phyloP scores from a whole-genome alignment of 345 rosid genomes.

The Eucalyptus sideroxylon region DNA sequence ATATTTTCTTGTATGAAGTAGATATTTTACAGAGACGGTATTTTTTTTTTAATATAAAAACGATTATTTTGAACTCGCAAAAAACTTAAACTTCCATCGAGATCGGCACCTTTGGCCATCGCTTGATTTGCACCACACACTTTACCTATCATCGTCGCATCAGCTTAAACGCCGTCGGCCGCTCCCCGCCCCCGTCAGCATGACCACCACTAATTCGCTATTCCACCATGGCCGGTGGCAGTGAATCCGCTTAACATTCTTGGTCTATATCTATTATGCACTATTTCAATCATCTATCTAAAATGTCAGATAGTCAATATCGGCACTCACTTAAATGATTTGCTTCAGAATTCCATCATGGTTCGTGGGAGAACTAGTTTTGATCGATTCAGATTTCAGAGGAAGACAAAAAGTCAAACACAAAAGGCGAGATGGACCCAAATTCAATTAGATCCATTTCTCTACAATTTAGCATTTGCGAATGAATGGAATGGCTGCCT shows the following conservation, averaged over 20 bases:
- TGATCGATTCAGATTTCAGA: not conserved
- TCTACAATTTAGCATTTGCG: slow-evolving; percentile 76
- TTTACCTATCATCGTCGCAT: not conserved
- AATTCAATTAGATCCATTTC: slow-evolving; percentile 68
- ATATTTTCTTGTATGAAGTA: not conserved
- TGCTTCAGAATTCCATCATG: not conserved
- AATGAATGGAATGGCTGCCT: slow-evolving; percentile 64
- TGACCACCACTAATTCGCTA: not conserved
- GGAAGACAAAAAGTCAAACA: not conserved
- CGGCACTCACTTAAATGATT: not conserved
- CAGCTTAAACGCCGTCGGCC: not conserved
- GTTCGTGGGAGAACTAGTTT: not conserved
- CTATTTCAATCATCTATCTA: not conserved
- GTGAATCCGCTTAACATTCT: not conserved
- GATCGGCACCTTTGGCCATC: not conserved
- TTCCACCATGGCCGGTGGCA: fast-evolving
- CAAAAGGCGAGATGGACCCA: slow-evolving; percentile 52
- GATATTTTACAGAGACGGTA: too few relatives aligned
- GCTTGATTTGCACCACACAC: not conserved
- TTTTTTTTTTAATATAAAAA: too few relatives aligned
- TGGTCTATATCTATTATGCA: not conserved
- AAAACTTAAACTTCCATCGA: not conserved
- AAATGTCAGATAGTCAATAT: not conserved
- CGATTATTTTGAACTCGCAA: not conserved
- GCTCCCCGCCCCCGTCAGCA: not conserved